Conservation (phyloP, 768 basidiomycete genomes). For the Cantharellus cinnabarinus region DNA sequence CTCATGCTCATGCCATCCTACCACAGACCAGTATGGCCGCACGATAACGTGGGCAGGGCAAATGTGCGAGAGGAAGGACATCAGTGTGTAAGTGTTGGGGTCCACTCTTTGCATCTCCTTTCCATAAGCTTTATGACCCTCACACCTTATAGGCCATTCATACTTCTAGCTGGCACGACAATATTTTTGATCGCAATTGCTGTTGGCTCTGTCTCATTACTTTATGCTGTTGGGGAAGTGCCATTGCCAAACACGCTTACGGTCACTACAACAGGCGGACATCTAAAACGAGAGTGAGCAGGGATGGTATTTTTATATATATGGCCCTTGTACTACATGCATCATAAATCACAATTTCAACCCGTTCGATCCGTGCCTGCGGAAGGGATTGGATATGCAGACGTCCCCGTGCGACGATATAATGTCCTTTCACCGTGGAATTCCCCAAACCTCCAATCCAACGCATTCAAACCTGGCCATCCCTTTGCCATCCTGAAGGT, state of each 20-base stretch:
- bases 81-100: slow-evolving; percentile 46
- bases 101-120: not conserved
- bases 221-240: slow-evolving; percentile 38
- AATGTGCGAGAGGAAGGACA: slow-evolving; percentile 56
- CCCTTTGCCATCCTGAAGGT: slow-evolving; percentile 22
- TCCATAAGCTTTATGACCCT: not conserved
- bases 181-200: slow-evolving; percentile 43
- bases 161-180: slow-evolving; percentile 48
- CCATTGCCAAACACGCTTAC: slow-evolving; percentile 57
- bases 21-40: slow-evolving; percentile 32
- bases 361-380: no score
- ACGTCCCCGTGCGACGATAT: no score
- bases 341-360: no score
- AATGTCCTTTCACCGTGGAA: slow-evolving; percentile 17
- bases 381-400: no score
- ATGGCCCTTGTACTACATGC: not conserved
- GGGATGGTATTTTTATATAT: not conserved
- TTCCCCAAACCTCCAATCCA: slow-evolving; percentile 78
- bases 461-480: slow-evolving; percentile 69
- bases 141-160: slow-evolving; percentile 36
- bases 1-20: slow-evolving; percentile 28
- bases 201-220: slow-evolving; percentile 43
- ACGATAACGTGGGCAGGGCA: slow-evolving; percentile 54
- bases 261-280: slow-evolving; percentile 16
- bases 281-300: slow-evolving; percentile 7